Evolutionary conservation across 2,329 filamentous ascomycete genomes (phyloP), one percentile per base, ranked within the genome.

Genomic region (Pseudopyrenochaeta lycopersici): DNA sequence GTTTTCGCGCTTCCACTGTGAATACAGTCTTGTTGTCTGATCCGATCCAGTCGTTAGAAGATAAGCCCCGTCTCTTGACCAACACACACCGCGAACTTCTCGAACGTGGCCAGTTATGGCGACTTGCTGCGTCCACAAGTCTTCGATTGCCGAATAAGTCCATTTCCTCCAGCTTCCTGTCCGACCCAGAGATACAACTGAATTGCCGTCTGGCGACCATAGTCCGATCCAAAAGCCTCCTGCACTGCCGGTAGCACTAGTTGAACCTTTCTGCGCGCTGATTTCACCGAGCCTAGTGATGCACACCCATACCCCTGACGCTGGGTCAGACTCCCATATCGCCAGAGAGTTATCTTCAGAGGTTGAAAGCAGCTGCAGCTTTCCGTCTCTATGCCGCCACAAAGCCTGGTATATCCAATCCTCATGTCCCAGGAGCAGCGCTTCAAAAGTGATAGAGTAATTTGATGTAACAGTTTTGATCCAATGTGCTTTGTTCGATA

Each of bases 221-320:
- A 98, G 82, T 1, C 93, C 94, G 11, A 90, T 92, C 94, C 95
- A 99, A 74, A 98, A 97, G 0, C 95, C 95, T 58, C 95, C 95
- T 1, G 92, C 92, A 73, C 93, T 97, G 41, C 95, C 95, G 0
- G 95, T 99, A 0, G 95, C 95, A 3, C 94, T 97, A 0, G 95
- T 98, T 0, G 95, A 95, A 7, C 95, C 95, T 73, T 99, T 98
- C 69, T 96, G 91, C 14, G 90, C 85, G 74, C 92, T 97, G 51
- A 98, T 96, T 76, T 98, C 95, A 39, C 95, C 95, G 33, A 99
- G 84, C 54, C 95, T 84, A 12, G 91, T 90, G 41, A 85, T 85
- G 49, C 92, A 96, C 18, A 97, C 82, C 95, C 95, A 99, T 52
- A 98, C 90, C 1, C 95, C 93, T 1, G 93, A 96, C 4, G 83